phyloP scores from a whole-genome alignment of 768 basidiomycete species.

The Phlebiopsis flavidoalba region DNA sequence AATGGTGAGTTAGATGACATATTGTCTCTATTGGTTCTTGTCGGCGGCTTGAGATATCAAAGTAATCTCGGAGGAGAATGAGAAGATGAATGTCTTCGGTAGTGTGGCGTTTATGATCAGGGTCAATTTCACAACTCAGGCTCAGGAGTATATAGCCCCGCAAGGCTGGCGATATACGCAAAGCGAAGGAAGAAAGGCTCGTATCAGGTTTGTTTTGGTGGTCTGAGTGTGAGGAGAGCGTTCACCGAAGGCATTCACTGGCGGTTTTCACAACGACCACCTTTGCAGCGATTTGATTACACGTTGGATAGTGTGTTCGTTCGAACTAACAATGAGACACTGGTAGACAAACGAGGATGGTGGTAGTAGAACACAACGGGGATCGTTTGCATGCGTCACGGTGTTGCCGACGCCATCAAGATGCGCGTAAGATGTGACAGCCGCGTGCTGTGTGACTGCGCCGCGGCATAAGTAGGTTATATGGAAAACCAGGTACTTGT shows the following conservation, averaged over 20 bases:
- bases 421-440: background rate
- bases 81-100: background rate
- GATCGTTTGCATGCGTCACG: background rate
- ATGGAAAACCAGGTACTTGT: background rate
- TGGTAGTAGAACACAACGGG: no score
- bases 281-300: no score
- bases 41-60: background rate
- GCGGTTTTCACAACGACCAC: no score
- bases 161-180: background rate
- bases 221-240: no score
- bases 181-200: background rate
- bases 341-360: no score
- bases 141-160: background rate
- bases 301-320: no score
- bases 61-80: background rate
- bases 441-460: background rate
- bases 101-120: background rate
- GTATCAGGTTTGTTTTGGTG: no score
- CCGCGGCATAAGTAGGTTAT: background rate
- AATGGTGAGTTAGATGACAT: background rate
- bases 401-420: background rate
- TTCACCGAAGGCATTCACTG: no score
- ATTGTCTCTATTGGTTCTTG: background rate
- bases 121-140: background rate
- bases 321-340: no score